Evolutionary conservation across 257 asterid species (phyloP).

Genomic region (Galeopsis tetrahit): DNA sequence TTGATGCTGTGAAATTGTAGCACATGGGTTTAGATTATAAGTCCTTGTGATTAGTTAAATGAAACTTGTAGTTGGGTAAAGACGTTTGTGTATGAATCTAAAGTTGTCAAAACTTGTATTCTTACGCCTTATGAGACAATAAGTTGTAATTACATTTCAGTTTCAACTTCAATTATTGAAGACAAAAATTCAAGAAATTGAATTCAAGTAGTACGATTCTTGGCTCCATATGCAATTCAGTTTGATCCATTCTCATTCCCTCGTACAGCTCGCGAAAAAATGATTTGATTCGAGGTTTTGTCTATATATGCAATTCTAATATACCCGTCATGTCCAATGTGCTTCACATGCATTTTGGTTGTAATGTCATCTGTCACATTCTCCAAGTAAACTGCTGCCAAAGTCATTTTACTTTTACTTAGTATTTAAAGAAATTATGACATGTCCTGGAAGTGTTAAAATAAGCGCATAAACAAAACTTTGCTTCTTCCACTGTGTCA

Average conservation of each 20-base stretch:
- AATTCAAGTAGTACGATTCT: constrained; percentile 10
- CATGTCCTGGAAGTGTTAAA: constrained; percentile 14
- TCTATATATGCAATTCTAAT: constrained; percentile 9
- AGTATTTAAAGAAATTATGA: constrained; percentile 25
- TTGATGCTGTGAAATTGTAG: constrained; percentile 6
- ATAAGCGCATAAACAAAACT: constrained; percentile 15
- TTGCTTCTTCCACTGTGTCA: constrained; percentile 27
- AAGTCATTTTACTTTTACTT: constrained; percentile 14
- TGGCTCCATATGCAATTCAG: constrained; percentile 8
- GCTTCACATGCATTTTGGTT: constrained; percentile 6
- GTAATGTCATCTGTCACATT: background rate
- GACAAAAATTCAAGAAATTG: background rate
- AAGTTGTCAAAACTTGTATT: constrained; percentile 18
- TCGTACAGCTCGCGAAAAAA: background rate
- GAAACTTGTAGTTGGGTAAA: background rate
- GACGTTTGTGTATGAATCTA: constrained; percentile 8
- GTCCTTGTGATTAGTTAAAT: background rate
- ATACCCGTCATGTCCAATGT: constrained; percentile 1
- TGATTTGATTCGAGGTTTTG: background rate
- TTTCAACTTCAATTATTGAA: constrained; percentile 10
- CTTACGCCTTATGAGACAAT: constrained; percentile 16
- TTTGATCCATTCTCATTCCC: constrained; percentile 27
- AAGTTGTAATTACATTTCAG: background rate
- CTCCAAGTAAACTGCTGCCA: constrained; percentile 6
- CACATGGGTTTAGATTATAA: background rate